Conservation (phyloP, 345 rosid genomes). For the Lumnitzera littorea region DNA sequence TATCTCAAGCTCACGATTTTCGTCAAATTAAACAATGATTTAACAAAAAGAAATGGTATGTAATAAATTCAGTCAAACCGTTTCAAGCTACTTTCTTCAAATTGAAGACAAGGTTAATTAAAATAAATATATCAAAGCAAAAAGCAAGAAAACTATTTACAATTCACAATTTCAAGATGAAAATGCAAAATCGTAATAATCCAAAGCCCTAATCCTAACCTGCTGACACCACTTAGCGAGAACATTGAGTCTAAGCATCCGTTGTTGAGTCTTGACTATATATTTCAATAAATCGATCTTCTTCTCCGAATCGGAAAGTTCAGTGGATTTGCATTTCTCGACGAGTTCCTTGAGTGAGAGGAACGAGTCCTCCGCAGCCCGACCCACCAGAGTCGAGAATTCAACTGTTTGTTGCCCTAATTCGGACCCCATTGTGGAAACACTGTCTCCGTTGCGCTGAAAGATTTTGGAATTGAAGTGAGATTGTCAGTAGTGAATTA, state of each 20-base stretch:
- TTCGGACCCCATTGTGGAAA: constrained; percentile 46
- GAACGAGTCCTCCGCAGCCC: constrained; percentile 86
- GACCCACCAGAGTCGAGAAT: constrained; percentile 64
- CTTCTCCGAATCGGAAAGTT: constrained; percentile 76
- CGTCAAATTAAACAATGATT: no score
- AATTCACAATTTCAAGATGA: no score
- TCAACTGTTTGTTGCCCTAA: constrained; percentile 87
- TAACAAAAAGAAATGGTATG: no score
- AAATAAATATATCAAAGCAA: no score
- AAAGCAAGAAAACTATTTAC: no score
- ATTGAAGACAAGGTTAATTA: no score
- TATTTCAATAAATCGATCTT: constrained; percentile 79
- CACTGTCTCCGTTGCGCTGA: constrained; percentile 4
- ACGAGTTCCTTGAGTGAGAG: constrained; percentile 69
- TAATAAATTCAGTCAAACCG: no score
- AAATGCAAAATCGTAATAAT: not conserved
- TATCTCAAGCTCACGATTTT: no score
- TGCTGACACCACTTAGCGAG: constrained; percentile 98
- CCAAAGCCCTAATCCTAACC: constrained; percentile 29
- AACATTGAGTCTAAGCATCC: constrained; percentile 88
- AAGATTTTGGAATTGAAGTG: constrained; percentile 5
- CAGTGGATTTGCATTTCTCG: constrained; percentile 60
- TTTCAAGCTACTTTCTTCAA: no score
- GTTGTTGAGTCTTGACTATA: constrained; percentile 78
- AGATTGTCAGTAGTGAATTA: constrained; percentile 7